Conservation (phyloP, 1,284 basidiomycete genomes). For the Rhodotorula sp. region DNA sequence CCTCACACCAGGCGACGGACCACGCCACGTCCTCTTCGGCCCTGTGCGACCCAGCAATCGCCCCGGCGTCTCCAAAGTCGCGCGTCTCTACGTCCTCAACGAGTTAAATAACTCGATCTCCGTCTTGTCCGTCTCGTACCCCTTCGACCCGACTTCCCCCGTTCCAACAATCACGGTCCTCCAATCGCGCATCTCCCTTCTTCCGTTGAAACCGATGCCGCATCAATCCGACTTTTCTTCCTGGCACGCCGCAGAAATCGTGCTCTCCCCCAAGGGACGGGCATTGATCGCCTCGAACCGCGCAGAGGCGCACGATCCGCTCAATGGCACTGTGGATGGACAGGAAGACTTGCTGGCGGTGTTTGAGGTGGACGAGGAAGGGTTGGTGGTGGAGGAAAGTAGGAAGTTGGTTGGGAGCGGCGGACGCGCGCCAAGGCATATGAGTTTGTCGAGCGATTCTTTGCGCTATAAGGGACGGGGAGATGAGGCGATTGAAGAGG, state of each 20-base stretch:
- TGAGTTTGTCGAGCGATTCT: constrained; percentile 20
- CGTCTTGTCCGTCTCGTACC: constrained; percentile 20
- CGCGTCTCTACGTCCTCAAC: constrained; percentile 34
- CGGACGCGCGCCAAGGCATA: constrained; percentile 31
- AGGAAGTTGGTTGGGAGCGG: constrained; percentile 5
- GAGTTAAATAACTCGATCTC: constrained; percentile 36
- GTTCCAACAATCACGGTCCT: constrained; percentile 21
- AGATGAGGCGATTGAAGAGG: not conserved
- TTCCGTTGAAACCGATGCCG: constrained; percentile 13
- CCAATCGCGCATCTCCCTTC: constrained; percentile 30
- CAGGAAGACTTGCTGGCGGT: constrained; percentile 24
- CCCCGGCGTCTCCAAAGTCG: not conserved
- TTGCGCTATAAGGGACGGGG: not conserved
- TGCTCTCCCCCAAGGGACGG: constrained; percentile 14
- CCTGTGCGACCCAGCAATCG: not conserved
- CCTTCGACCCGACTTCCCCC: not conserved
- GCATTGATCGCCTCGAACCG: constrained; percentile 35
- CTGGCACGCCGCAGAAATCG: constrained; percentile 37
- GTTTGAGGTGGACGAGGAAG: constrained; percentile 13
- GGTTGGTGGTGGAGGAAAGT: not conserved
- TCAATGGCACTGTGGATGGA: constrained; percentile 18
- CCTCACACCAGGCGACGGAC: constrained; percentile 17
- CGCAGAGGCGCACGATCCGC: constrained; percentile 35
- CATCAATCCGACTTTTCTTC: constrained; percentile 24
- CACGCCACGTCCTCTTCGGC: constrained; percentile 29